These are phyloP conservation scores for Pyricularia pennisetigena DNA, from an alignment of 2,329 filamentous ascomycete genomes.

Conservation along the genomic window DNA sequence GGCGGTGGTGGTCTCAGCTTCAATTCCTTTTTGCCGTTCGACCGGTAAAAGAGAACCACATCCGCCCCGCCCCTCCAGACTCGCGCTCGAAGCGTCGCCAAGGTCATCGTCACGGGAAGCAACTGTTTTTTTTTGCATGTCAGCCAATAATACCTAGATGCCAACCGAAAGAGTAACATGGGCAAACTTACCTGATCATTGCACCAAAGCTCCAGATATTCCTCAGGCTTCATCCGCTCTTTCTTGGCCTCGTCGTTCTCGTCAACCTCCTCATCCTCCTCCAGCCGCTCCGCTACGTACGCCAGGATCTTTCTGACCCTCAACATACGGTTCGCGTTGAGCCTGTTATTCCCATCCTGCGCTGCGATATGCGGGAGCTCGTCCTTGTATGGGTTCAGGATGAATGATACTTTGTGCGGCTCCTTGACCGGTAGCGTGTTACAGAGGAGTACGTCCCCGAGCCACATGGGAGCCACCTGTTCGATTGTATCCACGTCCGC, in stretches of 20 bases:
- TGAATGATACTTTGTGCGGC: conserved; percentile 91
- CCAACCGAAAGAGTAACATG: not conserved
- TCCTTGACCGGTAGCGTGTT: conserved; percentile 81
- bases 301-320: conserved; percentile 88
- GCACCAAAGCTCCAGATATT: conserved; percentile 92
- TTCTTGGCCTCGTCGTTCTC: conserved; percentile 29
- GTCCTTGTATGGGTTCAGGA: conserved; percentile 73
- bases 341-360: conserved; percentile 72
- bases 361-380: conserved; percentile 64
- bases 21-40: conserved; percentile 72
- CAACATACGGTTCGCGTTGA: conserved; percentile 96
- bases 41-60: conserved; percentile 81
- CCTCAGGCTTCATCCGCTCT: conserved; percentile 59
- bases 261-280: conserved; percentile 24
- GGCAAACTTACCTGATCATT: conserved; percentile 68
- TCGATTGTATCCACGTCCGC: conserved; percentile 76
- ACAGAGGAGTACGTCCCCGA: conserved; percentile 77
- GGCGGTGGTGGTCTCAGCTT: conserved; percentile 18
- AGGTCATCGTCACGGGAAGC: conserved; percentile 74
- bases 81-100: conserved; percentile 86
- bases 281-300: conserved; percentile 88
- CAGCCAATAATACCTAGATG: not conserved
- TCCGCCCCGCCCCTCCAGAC: conserved; percentile 95
- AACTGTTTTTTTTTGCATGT: conserved; percentile 30
- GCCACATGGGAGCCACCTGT: conserved; percentile 80